Conservation (phyloP, 2,329 filamentous ascomycete species). For the Thelonectria blattea region DNA sequence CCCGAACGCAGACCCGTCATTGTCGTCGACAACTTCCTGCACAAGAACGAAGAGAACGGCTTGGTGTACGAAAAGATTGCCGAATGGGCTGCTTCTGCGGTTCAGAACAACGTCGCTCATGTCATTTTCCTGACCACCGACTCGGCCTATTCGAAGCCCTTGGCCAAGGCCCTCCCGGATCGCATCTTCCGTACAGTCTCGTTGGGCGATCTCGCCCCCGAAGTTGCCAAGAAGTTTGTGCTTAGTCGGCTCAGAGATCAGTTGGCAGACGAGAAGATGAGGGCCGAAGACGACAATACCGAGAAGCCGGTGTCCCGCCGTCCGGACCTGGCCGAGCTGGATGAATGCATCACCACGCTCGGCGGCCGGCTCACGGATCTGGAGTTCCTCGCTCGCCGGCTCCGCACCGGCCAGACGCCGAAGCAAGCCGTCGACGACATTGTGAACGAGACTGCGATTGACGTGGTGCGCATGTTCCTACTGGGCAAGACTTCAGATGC, state of each 20-base stretch:
- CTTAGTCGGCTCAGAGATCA: constrained; percentile 73
- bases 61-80: constrained; percentile 81
- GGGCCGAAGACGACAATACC: constrained; percentile 35
- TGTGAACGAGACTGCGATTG: constrained; percentile 84
- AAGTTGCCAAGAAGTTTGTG: constrained; percentile 90
- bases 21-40: constrained; percentile 89
- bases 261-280: constrained; percentile 39
- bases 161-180: constrained; percentile 87
- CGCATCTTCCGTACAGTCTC: constrained; percentile 87
- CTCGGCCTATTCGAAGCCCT: constrained; percentile 83
- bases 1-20: constrained; percentile 83
- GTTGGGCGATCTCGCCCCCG: constrained; percentile 83
- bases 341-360: constrained; percentile 79
- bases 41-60: constrained; percentile 70
- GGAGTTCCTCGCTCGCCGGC: constrained; percentile 88
- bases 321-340: constrained; percentile 71
- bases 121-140: constrained; percentile 95
- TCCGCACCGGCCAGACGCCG: constrained; percentile 86
- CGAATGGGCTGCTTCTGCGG: constrained; percentile 87
- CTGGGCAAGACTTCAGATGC: constrained; percentile 60
- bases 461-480: constrained; percentile 93
- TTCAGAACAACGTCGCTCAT: constrained; percentile 87
- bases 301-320: constrained; percentile 34
- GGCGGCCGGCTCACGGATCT: constrained; percentile 95
- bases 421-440: constrained; percentile 84